Conservation (phyloP, 352 stramenopile species). For the Phytopythium kandeliae region DNA sequence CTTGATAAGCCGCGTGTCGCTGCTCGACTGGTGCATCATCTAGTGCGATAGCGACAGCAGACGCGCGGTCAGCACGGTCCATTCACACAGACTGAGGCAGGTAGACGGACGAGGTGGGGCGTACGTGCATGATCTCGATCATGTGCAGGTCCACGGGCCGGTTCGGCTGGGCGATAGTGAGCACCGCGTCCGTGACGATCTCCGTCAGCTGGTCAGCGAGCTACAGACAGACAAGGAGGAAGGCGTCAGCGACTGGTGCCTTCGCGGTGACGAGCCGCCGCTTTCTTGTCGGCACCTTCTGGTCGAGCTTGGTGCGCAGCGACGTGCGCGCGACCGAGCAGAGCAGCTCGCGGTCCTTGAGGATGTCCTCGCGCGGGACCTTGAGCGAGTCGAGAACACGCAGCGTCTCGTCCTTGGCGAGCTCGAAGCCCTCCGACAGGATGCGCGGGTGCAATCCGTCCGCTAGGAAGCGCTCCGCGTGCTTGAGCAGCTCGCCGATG, state of each 20-base stretch:
- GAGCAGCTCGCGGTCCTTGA: conserved; percentile 95
- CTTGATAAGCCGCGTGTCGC: conserved; percentile 93
- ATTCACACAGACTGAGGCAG: neutral
- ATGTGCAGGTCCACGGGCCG: conserved; percentile 97
- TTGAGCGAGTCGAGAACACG: conserved; percentile 95
- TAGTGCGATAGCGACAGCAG: conserved; percentile 8
- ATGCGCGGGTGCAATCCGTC: conserved; percentile 98
- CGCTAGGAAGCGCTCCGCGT: conserved; percentile 94
- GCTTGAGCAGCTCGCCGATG: conserved; percentile 98
- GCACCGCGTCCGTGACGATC: conserved; percentile 96
- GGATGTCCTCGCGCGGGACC: conserved; percentile 62
- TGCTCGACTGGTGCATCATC: conserved; percentile 96
- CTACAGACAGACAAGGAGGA: conserved; percentile 11
- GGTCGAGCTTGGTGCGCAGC: conserved; percentile 97
- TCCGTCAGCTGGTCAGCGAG: conserved; percentile 93
- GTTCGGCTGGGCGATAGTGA: conserved; percentile 87
- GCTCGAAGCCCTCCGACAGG: conserved; percentile 97
- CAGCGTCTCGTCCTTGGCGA: conserved; percentile 93
- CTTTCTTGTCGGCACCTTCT: conserved; percentile 76
- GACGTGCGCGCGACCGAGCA: conserved; percentile 93
- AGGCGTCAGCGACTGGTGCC: neutral
- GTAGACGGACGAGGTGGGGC: neutral
- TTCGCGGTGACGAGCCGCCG: too few species aligned
- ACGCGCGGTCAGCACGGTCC: neutral
- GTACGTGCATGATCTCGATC: conserved; percentile 98